Percentiles rank a stretch among this genome's conserved stretches.
Evolutionary conservation across 257 asterid species (phyloP).

Genomic region (Jaltomata sinuosa): DNA sequence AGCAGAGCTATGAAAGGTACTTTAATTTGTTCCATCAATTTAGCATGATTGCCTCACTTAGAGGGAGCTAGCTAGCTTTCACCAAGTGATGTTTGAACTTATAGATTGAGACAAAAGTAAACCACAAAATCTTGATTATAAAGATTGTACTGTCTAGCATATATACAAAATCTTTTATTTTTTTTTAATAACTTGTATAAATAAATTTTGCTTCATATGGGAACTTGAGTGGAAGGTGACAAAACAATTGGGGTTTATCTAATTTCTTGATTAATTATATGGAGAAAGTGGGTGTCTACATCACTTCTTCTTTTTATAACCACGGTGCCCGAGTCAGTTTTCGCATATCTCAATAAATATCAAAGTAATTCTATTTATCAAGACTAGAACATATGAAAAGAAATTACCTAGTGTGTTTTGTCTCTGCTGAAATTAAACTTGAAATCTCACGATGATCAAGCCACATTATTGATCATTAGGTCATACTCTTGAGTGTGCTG

Average conservation of each 20-base stretch:
- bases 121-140: background rate
- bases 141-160: conserved; percentile 21
- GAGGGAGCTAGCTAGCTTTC: conserved; percentile 27
- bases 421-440: too few species aligned
- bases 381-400: too few species aligned
- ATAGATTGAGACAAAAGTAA: conserved; percentile 10
- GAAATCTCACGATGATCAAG: too few species aligned
- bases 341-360: too few species aligned
- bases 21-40: conserved; percentile 8
- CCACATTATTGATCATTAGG: too few species aligned
- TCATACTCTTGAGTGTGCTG: too few species aligned
- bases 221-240: conserved; percentile 19
- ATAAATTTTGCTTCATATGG: conserved; percentile 1
- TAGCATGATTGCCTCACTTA: conserved; percentile 12
- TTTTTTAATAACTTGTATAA: background rate
- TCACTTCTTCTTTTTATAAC: too few species aligned
- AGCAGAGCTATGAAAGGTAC: background rate
- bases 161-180: too few species aligned
- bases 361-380: too few species aligned
- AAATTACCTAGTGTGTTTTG: too few species aligned
- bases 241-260: background rate
- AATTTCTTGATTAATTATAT: background rate
- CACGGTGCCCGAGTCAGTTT: too few species aligned
- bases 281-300: conserved; percentile 9
- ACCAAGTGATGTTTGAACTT: background rate